Evolutionary conservation across 345 rosid species (phyloP).

Genomic region (Garcia nutans): DNA sequence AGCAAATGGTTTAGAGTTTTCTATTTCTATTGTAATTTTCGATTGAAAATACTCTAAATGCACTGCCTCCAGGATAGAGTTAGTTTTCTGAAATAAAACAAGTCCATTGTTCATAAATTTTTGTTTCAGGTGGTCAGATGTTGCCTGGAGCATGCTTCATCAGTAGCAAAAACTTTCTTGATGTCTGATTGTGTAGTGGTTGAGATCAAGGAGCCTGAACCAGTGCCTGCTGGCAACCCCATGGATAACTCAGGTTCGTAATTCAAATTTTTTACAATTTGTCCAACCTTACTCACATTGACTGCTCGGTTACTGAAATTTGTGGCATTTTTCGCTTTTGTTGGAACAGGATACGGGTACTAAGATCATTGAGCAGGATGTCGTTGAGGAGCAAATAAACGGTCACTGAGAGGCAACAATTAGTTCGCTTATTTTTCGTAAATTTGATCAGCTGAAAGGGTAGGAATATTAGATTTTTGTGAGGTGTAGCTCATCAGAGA

Average conservation of each 20-base stretch:
- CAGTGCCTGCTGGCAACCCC: constrained; percentile 69
- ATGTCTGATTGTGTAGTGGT: constrained; percentile 98
- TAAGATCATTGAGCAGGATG: constrained; percentile 12
- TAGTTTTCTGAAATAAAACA: too few species aligned
- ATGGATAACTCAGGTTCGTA: constrained; percentile 92
- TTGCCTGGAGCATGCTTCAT: constrained; percentile 97
- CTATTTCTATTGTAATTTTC: not conserved
- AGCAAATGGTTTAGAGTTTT: not conserved
- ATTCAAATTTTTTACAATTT: not conserved
- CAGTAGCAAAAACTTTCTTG: constrained; percentile 97
- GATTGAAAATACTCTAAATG: too few species aligned
- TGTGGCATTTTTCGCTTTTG: not conserved
- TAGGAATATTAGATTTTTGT: constrained; percentile 15
- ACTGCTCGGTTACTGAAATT: not conserved
- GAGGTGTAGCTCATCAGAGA: constrained; percentile 24
- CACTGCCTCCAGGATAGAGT: too few species aligned
- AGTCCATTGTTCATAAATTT: not conserved
- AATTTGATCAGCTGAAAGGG: not conserved
- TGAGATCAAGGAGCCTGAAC: constrained; percentile 93
- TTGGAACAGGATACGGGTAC: constrained; percentile 48
- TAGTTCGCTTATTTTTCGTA: constrained; percentile 8
- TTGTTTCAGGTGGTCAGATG: constrained; percentile 89
- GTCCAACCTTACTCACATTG: not conserved
- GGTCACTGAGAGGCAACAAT: not conserved
- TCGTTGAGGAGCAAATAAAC: not conserved